Evolutionary conservation across 306 rosid species (phyloP), one percentile per base, ranked within the genome.

Genomic region (Malus asiatica): DNA sequence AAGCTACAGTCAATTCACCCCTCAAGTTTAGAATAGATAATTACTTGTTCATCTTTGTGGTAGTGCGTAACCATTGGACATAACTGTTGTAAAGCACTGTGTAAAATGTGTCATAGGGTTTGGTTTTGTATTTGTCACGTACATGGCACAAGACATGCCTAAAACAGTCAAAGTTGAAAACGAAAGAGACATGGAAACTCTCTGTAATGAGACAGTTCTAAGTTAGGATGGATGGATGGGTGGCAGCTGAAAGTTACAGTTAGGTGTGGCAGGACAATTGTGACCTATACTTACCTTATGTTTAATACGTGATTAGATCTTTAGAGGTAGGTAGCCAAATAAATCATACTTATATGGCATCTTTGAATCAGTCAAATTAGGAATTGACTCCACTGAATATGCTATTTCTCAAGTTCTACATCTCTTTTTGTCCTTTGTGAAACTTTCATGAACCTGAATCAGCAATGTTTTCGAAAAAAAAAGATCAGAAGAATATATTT

Each of bases 291-390:
- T 51, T 45, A 25, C 27, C 73, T 8, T 11, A 0, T 27, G 4
- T 69, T 69, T 69, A 68, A 42, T 18, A 38, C 46, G 12, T 42
- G 45, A 42, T 42, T 42, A 7, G 42, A 38, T 1, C 42, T 1
- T 38, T 38, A 42, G 12, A 42, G 2, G 74, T 51, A 19, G 63
- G 20, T 70, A 20, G 74, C 45, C 29, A 52, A 70, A 48, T 27
- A 11, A 20, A 19, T 27, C n/a, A 10, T 45, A 68, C 11, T 27
- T 9, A 19, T 29, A 5, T 19, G 62, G 60, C 63, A 51, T 51
- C 74, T 70, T 70, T 70, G 62, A 52, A 70, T 27, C 60, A 51
- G 60, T 69, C 73, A 25, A 70, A 18, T 29, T 70, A 52, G 62
- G 30, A 11, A 25, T 69, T 69, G 73, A 46, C 11, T 4, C 16